phyloP scores from a whole-genome alignment of 345 rosid genomes.

The Melaleuca quinquenervia region DNA sequence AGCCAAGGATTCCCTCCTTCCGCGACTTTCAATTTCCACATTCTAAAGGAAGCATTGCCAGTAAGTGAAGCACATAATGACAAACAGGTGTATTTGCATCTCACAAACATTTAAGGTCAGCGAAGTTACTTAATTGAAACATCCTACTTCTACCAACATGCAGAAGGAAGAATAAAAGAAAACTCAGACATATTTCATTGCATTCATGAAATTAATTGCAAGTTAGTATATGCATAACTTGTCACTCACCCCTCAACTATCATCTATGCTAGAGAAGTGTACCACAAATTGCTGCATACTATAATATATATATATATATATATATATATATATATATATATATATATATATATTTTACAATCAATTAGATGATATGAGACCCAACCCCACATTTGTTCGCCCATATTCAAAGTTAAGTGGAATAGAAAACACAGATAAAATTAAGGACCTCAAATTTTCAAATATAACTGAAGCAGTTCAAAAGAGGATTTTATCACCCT shows the following conservation, averaged over 20 bases:
- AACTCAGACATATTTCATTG: background rate
- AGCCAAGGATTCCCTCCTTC: slow-evolving; percentile 81
- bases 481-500: background rate
- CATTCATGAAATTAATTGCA: background rate
- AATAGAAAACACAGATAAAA: background rate
- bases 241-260: background rate
- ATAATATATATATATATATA: too few relatives aligned
- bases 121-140: background rate
- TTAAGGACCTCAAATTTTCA: background rate
- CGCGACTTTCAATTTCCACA: slow-evolving; percentile 90
- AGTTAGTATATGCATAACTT: background rate
- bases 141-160: background rate
- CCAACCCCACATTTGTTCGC: background rate
- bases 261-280: background rate
- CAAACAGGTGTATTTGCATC: background rate
- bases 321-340: too few relatives aligned
- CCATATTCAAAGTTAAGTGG: background rate
- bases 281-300: background rate
- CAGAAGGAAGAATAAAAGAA: background rate
- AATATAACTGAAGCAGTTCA: background rate
- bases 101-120: background rate
- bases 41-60: slow-evolving; percentile 5
- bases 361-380: background rate
- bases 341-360: too few relatives aligned
- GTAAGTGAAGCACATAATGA: background rate